These are phyloP conservation scores for Cudoniella acicularis DNA, from an alignment of 495 filamentous ascomycete species.

Conservation along the genomic window DNA sequence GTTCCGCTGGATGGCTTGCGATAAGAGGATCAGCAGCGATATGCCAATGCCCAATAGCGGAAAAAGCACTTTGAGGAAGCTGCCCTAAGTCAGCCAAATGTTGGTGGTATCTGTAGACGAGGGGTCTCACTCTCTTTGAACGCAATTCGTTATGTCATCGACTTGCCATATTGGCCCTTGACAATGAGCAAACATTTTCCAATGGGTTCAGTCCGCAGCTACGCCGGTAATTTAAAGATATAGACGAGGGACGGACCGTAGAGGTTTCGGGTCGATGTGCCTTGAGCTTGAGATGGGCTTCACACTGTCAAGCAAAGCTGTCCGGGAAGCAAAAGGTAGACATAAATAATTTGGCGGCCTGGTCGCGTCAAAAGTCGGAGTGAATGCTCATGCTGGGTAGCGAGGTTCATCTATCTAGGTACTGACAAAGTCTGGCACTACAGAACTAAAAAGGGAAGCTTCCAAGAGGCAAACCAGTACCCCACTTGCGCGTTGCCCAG, in stretches of 20 bases:
- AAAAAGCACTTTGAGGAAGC: constrained; percentile 79
- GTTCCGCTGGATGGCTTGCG: constrained; percentile 47
- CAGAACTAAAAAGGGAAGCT: not conserved
- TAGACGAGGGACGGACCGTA: not conserved
- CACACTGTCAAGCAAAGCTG: not conserved
- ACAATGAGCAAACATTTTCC: constrained; percentile 62
- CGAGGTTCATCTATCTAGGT: too few relatives aligned
- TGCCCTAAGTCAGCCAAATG: constrained; percentile 33
- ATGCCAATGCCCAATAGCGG: constrained; percentile 67
- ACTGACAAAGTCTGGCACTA: too few relatives aligned
- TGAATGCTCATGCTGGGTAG: too few relatives aligned
- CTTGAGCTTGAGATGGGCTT: not conserved
- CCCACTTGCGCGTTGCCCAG: not conserved
- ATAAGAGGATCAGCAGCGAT: constrained; percentile 63
- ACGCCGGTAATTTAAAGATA: not conserved
- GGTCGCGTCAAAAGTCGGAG: too few relatives aligned
- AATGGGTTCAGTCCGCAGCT: not conserved
- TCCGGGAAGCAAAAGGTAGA: not conserved
- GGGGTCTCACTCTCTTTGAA: constrained; percentile 82
- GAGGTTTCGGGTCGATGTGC: not conserved
- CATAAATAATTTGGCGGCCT: not conserved
- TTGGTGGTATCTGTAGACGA: not conserved
- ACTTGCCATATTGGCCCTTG: constrained; percentile 74
- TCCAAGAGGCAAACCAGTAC: not conserved
- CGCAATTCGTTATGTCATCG: constrained; percentile 87